A percentile compares a stretch with the other conserved stretches of the same genome.
These are phyloP conservation scores for Cryphonectria parasitica DNA, from an alignment of 2,329 filamentous ascomycete species.

Conservation along the genomic window DNA sequence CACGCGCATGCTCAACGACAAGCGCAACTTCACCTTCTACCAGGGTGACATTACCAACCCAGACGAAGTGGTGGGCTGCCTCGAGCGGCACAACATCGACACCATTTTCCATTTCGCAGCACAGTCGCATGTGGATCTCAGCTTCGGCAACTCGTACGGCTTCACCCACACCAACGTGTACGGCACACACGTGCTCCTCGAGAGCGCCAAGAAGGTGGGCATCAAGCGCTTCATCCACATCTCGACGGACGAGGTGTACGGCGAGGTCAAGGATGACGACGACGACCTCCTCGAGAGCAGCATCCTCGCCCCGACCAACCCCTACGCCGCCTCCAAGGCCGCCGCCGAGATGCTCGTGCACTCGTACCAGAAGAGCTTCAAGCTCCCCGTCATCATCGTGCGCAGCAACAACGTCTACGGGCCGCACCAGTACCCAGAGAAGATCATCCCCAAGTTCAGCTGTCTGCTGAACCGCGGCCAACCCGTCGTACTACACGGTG, in stretches of 20 bases:
- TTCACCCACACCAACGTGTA: slow-evolving; percentile 84
- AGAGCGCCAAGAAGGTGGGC: slow-evolving; percentile 73
- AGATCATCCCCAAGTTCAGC: slow-evolving; percentile 83
- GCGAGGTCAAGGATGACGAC: slow-evolving; percentile 73
- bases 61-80: slow-evolving; percentile 69
- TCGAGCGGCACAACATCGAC: slow-evolving; percentile 74
- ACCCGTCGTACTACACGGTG: slow-evolving; percentile 75
- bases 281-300: slow-evolving; percentile 75
- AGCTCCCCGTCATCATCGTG: slow-evolving; percentile 78
- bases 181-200: slow-evolving; percentile 80
- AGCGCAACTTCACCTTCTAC: slow-evolving; percentile 77
- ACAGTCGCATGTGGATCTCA: slow-evolving; percentile 82
- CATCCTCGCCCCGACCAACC: slow-evolving; percentile 78
- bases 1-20: slow-evolving; percentile 68
- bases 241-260: slow-evolving; percentile 85
- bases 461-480: slow-evolving; percentile 69
- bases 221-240: slow-evolving; percentile 79
- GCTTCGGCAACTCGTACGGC: slow-evolving; percentile 80
- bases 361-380: slow-evolving; percentile 84
- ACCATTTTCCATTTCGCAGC: slow-evolving; percentile 84
- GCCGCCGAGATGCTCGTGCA: slow-evolving; percentile 86
- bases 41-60: slow-evolving; percentile 78
- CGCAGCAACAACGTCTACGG: slow-evolving; percentile 86
- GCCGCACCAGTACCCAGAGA: slow-evolving; percentile 82
- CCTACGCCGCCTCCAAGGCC: slow-evolving; percentile 80